Conservation (phyloP, 441 rosid genomes). For the Erodium texanum region DNA sequence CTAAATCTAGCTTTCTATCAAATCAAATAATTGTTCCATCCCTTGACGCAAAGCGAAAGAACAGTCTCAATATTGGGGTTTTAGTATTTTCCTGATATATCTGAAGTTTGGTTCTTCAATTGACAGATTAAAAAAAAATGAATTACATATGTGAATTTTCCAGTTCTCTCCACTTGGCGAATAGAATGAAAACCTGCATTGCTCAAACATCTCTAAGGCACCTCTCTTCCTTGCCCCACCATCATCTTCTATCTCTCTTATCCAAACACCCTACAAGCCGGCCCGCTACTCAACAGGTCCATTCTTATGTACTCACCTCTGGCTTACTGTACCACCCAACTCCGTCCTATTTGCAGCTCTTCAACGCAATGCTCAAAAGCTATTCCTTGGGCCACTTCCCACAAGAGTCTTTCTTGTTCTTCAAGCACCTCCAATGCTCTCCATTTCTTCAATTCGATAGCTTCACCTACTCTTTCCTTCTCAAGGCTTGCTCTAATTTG, state of each 20-base stretch:
- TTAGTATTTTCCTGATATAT: too few relatives aligned
- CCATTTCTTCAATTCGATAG: conserved; percentile 43
- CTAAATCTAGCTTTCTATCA: too few relatives aligned
- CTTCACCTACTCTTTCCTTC: conserved; percentile 55
- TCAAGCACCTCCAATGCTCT: conserved; percentile 37
- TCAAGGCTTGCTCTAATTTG: conserved; percentile 44
- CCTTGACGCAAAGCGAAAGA: too few relatives aligned
- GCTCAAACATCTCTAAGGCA: too few relatives aligned
- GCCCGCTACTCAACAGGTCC: conserved; percentile 38
- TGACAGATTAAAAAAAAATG: too few relatives aligned
- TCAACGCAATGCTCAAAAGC: conserved; percentile 49
- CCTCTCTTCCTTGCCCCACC: conserved; percentile 3
- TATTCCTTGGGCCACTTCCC: conserved; percentile 45
- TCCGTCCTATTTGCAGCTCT: conserved; percentile 28
- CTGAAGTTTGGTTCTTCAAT: too few relatives aligned
- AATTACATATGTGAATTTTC: too few relatives aligned
- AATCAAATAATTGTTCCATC: too few relatives aligned
- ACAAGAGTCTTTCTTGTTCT: conserved; percentile 37
- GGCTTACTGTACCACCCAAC: conserved; percentile 15
- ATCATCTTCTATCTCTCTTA: conserved; percentile 26
- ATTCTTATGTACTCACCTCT: conserved; percentile 33
- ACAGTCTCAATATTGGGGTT: too few relatives aligned
- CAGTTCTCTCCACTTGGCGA: too few relatives aligned
- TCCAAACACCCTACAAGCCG: conserved; percentile 24
- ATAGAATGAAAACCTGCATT: too few relatives aligned